phyloP scores from a whole-genome alignment of 805 yeast genomes.

The Cyberlindnera maclurae region DNA sequence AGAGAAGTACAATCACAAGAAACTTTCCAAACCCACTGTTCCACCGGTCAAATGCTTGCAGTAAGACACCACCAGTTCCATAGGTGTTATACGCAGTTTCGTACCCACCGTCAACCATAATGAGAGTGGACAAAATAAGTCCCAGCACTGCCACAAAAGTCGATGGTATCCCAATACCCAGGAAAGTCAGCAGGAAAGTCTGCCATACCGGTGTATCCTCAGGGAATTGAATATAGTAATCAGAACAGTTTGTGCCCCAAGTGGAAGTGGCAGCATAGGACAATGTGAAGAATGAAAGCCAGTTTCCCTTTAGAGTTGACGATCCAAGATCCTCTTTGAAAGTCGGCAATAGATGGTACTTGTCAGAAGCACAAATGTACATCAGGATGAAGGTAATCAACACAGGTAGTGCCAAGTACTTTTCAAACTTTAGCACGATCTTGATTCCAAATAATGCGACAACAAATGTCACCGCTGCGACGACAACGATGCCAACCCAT shows the following conservation, averaged over 20 bases:
- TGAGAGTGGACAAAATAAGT: conserved; percentile 56
- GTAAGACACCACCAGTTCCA: conserved; percentile 74
- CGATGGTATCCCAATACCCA: conserved; percentile 65
- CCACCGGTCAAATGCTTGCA: conserved; percentile 64
- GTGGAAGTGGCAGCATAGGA: conserved; percentile 77
- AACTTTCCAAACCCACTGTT: conserved; percentile 63
- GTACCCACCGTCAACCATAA: conserved; percentile 53
- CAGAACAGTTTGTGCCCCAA: conserved; percentile 85
- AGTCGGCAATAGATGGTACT: conserved; percentile 29
- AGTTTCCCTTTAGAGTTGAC: conserved; percentile 50
- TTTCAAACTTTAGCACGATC: conserved; percentile 60
- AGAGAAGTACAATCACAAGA: conserved; percentile 56
- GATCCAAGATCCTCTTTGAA: conserved; percentile 25
- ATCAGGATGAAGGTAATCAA: conserved; percentile 57
- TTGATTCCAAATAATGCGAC: conserved; percentile 77
- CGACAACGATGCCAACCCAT: conserved; percentile 68
- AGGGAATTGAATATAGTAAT: conserved; percentile 77
- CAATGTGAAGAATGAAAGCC: conserved; percentile 68
- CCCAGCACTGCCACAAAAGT: conserved; percentile 69
- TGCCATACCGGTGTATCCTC: conserved; percentile 52
- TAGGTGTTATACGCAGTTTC: conserved; percentile 41
- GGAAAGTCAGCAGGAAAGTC: conserved; percentile 54
- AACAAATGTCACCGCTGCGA: conserved; percentile 52
- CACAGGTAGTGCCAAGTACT: conserved; percentile 62
- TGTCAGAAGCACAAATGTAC: conserved; percentile 52